These are phyloP conservation scores for Aspergillus versicolor DNA, from an alignment of 2,329 filamentous ascomycete species.

Conservation along the genomic window DNA sequence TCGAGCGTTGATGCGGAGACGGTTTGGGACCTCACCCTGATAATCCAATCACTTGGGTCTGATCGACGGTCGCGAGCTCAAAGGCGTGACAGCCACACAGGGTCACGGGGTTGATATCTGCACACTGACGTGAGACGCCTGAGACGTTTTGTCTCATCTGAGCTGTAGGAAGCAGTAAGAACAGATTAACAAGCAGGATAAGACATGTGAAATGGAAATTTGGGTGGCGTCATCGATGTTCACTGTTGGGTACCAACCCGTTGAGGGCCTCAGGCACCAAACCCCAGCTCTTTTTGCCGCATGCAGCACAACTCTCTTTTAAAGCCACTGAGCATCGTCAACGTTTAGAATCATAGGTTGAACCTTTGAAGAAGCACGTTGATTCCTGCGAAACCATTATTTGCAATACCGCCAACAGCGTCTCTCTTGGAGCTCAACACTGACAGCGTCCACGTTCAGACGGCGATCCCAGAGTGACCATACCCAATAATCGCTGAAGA, in stretches of 20 bases:
- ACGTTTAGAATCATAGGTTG: neutral
- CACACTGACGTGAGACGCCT: constrained; percentile 8
- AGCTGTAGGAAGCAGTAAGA: neutral
- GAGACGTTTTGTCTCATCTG: neutral
- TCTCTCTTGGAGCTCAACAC: neutral
- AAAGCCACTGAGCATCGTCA: neutral
- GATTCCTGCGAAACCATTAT: neutral
- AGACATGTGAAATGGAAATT: too few relatives aligned
- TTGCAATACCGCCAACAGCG: neutral
- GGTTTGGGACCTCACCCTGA: constrained; percentile 1
- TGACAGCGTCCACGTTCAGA: too few relatives aligned
- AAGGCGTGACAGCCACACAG: constrained; percentile 4
- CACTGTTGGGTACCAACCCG: too few relatives aligned
- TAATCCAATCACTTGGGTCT: neutral
- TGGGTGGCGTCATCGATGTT: too few relatives aligned
- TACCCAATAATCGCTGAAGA: neutral
- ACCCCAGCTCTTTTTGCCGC: too few relatives aligned
- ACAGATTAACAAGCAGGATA: too few relatives aligned
- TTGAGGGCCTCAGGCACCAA: too few relatives aligned
- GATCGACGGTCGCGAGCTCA: constrained; percentile 8
- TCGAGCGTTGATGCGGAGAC: neutral
- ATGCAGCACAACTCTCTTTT: neutral
- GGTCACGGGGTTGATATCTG: neutral
- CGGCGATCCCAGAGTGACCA: too few relatives aligned
- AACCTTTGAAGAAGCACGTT: neutral